Evolutionary conservation across 1,284 basidiomycete genomes (phyloP).

Genomic region (Marasmius oreades): DNA sequence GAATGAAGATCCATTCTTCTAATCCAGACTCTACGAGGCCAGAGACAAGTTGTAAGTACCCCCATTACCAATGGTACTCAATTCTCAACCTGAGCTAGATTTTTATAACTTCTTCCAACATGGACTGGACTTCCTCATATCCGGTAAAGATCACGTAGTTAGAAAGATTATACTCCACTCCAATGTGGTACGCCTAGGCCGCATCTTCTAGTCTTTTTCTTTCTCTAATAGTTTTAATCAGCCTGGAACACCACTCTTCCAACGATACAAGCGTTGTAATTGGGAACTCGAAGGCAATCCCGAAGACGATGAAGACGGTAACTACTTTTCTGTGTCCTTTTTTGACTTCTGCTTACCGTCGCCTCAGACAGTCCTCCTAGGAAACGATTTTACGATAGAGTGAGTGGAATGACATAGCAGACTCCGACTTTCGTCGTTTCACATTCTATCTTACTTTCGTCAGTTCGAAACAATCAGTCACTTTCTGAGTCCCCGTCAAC

Average conservation of each 20-base stretch:
- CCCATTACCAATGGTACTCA: not conserved
- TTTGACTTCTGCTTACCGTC: slow-evolving; percentile 9
- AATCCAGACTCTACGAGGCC: slow-evolving; percentile 34
- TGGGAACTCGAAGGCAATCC: slow-evolving; percentile 77
- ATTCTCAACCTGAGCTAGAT: slow-evolving; percentile 40
- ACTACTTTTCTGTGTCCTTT: slow-evolving; percentile 12
- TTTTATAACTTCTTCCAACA: slow-evolving; percentile 93
- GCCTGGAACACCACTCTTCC: slow-evolving; percentile 86
- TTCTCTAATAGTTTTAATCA: slow-evolving; percentile 26
- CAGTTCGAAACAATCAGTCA: slow-evolving; percentile 75
- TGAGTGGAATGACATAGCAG: slow-evolving; percentile 25
- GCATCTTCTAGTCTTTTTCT: not conserved
- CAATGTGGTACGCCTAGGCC: slow-evolving; percentile 67
- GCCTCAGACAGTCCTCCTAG: slow-evolving; percentile 61
- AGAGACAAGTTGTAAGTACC: slow-evolving; percentile 41
- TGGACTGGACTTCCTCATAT: slow-evolving; percentile 81
- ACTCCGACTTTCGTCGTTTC: not conserved
- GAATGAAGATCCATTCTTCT: slow-evolving; percentile 76
- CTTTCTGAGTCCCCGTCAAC: slow-evolving; percentile 65
- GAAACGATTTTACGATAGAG: slow-evolving; percentile 65
- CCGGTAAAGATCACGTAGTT: slow-evolving; percentile 67
- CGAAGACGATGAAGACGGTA: slow-evolving; percentile 77
- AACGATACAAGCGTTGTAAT: slow-evolving; percentile 84
- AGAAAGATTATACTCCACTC: slow-evolving; percentile 83
- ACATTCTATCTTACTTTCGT: not conserved